Conservation (phyloP, 2,329 filamentous ascomycete species). For the Colletotrichum incanum region DNA sequence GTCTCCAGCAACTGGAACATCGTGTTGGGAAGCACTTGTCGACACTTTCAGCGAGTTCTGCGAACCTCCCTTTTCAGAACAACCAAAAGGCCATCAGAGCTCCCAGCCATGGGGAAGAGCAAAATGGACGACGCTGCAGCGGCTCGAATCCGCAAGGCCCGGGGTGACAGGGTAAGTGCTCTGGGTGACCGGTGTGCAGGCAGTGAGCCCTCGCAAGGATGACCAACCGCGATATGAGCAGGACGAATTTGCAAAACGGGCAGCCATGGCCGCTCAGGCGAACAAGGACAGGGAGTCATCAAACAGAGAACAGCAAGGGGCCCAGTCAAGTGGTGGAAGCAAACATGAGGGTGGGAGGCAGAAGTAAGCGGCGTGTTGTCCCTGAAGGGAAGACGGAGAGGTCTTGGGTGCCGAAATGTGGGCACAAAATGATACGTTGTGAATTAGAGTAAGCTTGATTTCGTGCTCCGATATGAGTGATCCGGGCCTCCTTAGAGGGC, state of each 20-base stretch:
- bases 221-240: conserved; percentile 39
- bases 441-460: neutral
- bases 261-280: conserved; percentile 53
- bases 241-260: conserved; percentile 56
- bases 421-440: neutral
- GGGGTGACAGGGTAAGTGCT: conserved; percentile 56
- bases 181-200: neutral
- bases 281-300: conserved; percentile 49
- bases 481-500: neutral
- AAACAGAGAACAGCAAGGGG: conserved; percentile 42
- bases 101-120: conserved; percentile 36
- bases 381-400: neutral
- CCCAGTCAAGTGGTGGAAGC: conserved; percentile 24
- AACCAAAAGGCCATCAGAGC: neutral
- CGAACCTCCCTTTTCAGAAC: neutral
- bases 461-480: neutral
- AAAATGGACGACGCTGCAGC: conserved; percentile 62
- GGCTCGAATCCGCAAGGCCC: conserved; percentile 58
- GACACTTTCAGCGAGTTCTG: neutral
- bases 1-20: neutral
- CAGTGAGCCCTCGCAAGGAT: neutral
- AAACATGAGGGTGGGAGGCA: conserved; percentile 33
- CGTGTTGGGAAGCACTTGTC: neutral
- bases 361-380: conserved; percentile 33
- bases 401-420: too few relatives aligned